These are phyloP conservation scores for Amanita thiersii DNA, from an alignment of 768 basidiomycete genomes.

Conservation along the genomic window DNA sequence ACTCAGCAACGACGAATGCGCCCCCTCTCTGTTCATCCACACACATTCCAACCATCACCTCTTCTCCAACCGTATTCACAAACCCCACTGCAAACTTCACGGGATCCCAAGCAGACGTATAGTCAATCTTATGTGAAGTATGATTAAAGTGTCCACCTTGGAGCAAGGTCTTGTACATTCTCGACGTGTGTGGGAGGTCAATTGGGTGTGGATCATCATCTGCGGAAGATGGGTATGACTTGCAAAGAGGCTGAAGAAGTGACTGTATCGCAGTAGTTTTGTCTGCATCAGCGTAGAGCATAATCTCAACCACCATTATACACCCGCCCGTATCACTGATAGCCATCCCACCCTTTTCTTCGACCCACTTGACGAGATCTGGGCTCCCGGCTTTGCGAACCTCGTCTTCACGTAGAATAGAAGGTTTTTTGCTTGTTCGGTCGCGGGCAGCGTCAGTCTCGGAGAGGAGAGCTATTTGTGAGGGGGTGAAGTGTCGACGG, in stretches of 20 bases:
- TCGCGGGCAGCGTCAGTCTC: conserved; percentile 65
- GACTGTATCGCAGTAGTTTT: conserved; percentile 55
- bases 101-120: conserved; percentile 44
- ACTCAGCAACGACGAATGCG: conserved; percentile 67
- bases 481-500: conserved; percentile 82
- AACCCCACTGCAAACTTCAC: conserved; percentile 52
- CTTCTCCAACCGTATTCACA: conserved; percentile 43
- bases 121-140: conserved; percentile 43
- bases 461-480: conserved; percentile 60
- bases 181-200: conserved; percentile 74
- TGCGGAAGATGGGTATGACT: conserved; percentile 2
- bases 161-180: conserved; percentile 82
- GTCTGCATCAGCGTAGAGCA: conserved; percentile 84
- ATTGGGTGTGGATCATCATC: conserved; percentile 49
- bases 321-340: conserved; percentile 75
- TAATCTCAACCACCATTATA: conserved; percentile 69
- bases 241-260: conserved; percentile 22
- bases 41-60: conserved; percentile 48
- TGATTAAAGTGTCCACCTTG: conserved; percentile 88
- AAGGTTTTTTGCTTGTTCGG: conserved; percentile 81
- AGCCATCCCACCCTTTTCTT: conserved; percentile 49
- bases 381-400: conserved; percentile 68
- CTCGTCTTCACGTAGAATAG: conserved; percentile 54
- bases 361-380: conserved; percentile 64
- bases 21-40: conserved; percentile 48